Conservation (phyloP, 2,329 filamentous ascomycete genomes). For the Hypoxylon sp. region DNA sequence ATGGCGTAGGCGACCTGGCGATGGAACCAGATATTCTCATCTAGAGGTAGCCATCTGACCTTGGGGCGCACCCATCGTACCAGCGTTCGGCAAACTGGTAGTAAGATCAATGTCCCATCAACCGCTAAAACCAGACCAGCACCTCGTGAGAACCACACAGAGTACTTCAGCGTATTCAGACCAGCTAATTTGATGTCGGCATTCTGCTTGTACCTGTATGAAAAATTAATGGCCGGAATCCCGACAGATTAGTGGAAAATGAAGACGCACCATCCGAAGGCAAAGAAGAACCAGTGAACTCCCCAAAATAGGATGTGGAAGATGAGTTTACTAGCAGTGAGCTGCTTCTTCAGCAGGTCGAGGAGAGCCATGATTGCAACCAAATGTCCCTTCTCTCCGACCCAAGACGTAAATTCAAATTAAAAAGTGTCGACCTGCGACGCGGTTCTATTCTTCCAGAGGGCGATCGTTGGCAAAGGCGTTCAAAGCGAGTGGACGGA, state of each 20-base stretch:
- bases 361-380: slow-evolving; percentile 59
- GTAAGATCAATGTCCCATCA: slow-evolving; percentile 87
- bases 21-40: slow-evolving; percentile 98
- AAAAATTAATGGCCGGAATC: slow-evolving; percentile 19
- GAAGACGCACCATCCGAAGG: slow-evolving; percentile 81
- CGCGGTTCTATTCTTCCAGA: slow-evolving; percentile 51
- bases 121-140: slow-evolving; percentile 88
- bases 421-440: slow-evolving; percentile 70
- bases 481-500: slow-evolving; percentile 41
- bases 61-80: slow-evolving; percentile 89
- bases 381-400: slow-evolving; percentile 54
- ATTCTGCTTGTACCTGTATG: slow-evolving; percentile 81
- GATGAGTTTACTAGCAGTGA: slow-evolving; percentile 78
- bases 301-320: slow-evolving; percentile 89
- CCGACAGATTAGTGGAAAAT: neutral
- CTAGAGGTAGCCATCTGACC: slow-evolving; percentile 89
- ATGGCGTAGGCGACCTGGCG: slow-evolving; percentile 92
- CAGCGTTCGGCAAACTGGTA: slow-evolving; percentile 95
- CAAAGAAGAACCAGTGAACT: slow-evolving; percentile 84
- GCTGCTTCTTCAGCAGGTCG: slow-evolving; percentile 71
- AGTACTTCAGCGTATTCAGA: slow-evolving; percentile 86
- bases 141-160: slow-evolving; percentile 96
- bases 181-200: slow-evolving; percentile 76
- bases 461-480: slow-evolving; percentile 36
- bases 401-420: slow-evolving; percentile 54